A percentile compares a stretch with the other conserved stretches of the same genome.
phyloP scores from a whole-genome alignment of 2,329 filamentous ascomycete genomes.

The Teratosphaeriaceae sp. region DNA sequence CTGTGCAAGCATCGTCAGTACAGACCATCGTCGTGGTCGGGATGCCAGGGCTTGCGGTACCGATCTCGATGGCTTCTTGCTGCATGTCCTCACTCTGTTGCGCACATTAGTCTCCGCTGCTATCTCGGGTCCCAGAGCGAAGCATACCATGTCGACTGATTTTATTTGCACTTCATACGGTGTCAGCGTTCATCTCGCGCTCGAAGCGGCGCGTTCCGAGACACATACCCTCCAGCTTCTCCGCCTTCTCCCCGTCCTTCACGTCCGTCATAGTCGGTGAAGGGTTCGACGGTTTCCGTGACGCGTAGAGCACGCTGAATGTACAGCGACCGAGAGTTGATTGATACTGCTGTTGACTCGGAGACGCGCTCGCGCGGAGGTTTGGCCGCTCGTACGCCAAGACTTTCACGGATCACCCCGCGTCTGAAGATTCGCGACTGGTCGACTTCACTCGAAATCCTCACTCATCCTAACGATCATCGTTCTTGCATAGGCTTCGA shows the following conservation, averaged over 20 bases:
- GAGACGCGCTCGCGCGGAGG: background rate
- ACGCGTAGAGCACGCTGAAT: too few relatives aligned
- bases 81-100: slow-evolving; percentile 92
- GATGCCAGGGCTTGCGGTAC: slow-evolving; percentile 48
- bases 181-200: slow-evolving; percentile 57
- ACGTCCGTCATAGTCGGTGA: too few relatives aligned
- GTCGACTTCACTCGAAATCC: too few relatives aligned
- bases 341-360: background rate
- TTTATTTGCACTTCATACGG: slow-evolving; percentile 61
- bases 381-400: too few relatives aligned
- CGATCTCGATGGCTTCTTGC: slow-evolving; percentile 87
- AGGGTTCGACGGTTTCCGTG: too few relatives aligned
- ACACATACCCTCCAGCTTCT: slow-evolving; percentile 68
- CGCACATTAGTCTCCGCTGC: slow-evolving; percentile 1
- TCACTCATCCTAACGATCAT: too few relatives aligned
- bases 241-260: slow-evolving; percentile 29
- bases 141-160: too few relatives aligned
- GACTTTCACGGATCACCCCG: too few relatives aligned
- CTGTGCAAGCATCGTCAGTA: slow-evolving; percentile 32
- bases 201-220: slow-evolving; percentile 4
- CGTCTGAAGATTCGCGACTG: too few relatives aligned
- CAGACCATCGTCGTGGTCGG: background rate
- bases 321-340: too few relatives aligned
- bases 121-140: too few relatives aligned
- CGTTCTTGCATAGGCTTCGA: too few relatives aligned